Base-by-base conservation (phyloP, 2,329 filamentous ascomycete genomes). In the Colletotrichum paranaense region DNA sequence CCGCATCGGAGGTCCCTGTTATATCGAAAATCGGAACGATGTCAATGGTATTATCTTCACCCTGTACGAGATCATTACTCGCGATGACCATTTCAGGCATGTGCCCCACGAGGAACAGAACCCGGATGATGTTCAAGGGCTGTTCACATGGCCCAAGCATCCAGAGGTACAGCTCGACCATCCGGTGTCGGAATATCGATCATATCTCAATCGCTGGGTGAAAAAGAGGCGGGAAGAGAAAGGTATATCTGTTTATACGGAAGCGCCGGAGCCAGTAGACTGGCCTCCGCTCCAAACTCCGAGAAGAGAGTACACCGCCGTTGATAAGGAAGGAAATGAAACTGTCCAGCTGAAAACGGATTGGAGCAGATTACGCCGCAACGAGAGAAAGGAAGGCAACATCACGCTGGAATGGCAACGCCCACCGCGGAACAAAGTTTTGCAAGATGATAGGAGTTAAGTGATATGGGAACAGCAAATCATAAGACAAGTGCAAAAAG, bases 1-100 rank as follows among this genome's bases (percentile, higher is more conserved):
- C 56, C 76, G 76, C 19, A 79, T 82, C 24, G 42, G 42, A 49
- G 42, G 19, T 19, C 19, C 8, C 8, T 3, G 19, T 8, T n/a
- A 22, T 49, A 19, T 49, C 19, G 19, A 49, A n/a, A n/a, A n/a
- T n/a, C 42, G 42, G 8, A n/a, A 49, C 19, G 42, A 49, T 49
- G 7, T 49, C 42, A 49, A 49, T 7, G 42, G 19, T n/a, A 19
- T 49, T n/a, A 22, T 49, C n/a, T 49, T 49, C 19, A 49, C 19
- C 19, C 8, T 49, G 42, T 49, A 49, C 42, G 42, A 49, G 42
- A 49, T 49, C 42, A 49, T 49, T 9, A 49, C 42, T 19, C 42
- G 42, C 19, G 42, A 49, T 8, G 19, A n/a, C 16, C 42, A 49
- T 49, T 49, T 49, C 19, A 49, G 42, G 42, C 8, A 49, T 19